Percentiles rank a stretch among this genome's conserved stretches.
Conservation (phyloP, 2,329 filamentous ascomycete genomes). For the Gyromitra esculenta region DNA sequence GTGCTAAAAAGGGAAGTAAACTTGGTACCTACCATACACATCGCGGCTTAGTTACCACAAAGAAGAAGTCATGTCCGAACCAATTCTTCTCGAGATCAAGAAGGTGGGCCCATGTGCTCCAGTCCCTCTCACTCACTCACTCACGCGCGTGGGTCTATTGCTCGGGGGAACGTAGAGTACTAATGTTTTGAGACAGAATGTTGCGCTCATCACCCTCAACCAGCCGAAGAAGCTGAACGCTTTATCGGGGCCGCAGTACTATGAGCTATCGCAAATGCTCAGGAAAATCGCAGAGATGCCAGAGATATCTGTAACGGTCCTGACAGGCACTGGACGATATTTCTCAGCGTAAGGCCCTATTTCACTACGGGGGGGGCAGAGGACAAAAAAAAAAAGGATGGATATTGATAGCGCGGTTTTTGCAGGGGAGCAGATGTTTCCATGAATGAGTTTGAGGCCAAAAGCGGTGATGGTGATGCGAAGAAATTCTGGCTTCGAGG, state of each 20-base stretch:
- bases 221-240: conserved; percentile 89
- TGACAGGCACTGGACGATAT: conserved; percentile 80
- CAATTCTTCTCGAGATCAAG: conserved; percentile 51
- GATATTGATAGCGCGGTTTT: conserved; percentile 13
- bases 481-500: conserved; percentile 45
- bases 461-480: conserved; percentile 60
- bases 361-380: background rate
- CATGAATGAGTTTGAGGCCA: conserved; percentile 39
- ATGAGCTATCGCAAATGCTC: conserved; percentile 75
- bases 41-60: background rate
- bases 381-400: background rate
- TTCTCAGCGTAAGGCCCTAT: conserved; percentile 80
- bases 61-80: conserved; percentile 41
- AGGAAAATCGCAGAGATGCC: conserved; percentile 80
- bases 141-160: background rate
- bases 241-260: conserved; percentile 77
- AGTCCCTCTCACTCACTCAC: background rate
- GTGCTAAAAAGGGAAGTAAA: conserved; percentile 4
- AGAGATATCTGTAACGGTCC: conserved; percentile 83
- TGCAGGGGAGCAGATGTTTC: conserved; percentile 46
- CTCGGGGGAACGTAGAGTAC: background rate
- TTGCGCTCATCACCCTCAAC: conserved; percentile 87
- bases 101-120: conserved; percentile 42
- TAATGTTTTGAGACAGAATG: conserved; percentile 55
- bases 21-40: background rate